Conservation (phyloP, 495 filamentous ascomycete genomes). For the Aspergillus panamensis region DNA sequence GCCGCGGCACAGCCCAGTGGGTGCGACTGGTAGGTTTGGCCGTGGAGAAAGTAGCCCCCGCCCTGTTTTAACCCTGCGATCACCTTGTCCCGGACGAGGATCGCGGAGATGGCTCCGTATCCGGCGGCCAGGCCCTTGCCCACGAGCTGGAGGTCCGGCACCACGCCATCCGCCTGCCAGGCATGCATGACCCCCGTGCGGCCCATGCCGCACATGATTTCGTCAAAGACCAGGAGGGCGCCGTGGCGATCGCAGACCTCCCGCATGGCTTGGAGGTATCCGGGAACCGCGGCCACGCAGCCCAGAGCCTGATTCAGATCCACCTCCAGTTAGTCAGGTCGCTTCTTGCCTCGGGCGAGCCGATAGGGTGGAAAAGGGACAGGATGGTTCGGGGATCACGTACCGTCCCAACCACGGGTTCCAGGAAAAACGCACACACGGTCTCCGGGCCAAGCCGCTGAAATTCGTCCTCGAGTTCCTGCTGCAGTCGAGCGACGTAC, state of each 20-base stretch:
- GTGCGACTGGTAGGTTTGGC: conserved; percentile 62
- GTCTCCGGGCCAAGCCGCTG: conserved; percentile 55
- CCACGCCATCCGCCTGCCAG: conserved; percentile 37
- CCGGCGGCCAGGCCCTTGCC: conserved; percentile 42
- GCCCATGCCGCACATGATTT: conserved; percentile 45
- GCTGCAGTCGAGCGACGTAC: conserved; percentile 38
- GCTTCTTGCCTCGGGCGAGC: neutral
- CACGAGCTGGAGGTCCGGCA: conserved; percentile 41
- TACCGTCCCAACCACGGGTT: conserved; percentile 54
- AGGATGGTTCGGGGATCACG: neutral
- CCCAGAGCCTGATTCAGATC: conserved; percentile 26
- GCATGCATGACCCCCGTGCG: conserved; percentile 39
- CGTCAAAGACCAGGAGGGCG: conserved; percentile 43
- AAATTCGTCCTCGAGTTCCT: conserved; percentile 64
- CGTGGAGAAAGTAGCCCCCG: conserved; percentile 48
- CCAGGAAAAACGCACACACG: conserved; percentile 62
- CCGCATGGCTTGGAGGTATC: conserved; percentile 37
- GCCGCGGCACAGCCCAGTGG: conserved; percentile 58
- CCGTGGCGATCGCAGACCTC: conserved; percentile 40
- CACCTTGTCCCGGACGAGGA: conserved; percentile 33
- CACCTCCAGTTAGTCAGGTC: neutral
- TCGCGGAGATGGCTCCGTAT: conserved; percentile 37
- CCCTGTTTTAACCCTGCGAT: conserved; percentile 32
- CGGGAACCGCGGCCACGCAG: conserved; percentile 37
- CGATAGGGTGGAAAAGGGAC: neutral